These are phyloP conservation scores for Mycena metata DNA, from an alignment of 768 basidiomycete species.

Conservation along the genomic window DNA sequence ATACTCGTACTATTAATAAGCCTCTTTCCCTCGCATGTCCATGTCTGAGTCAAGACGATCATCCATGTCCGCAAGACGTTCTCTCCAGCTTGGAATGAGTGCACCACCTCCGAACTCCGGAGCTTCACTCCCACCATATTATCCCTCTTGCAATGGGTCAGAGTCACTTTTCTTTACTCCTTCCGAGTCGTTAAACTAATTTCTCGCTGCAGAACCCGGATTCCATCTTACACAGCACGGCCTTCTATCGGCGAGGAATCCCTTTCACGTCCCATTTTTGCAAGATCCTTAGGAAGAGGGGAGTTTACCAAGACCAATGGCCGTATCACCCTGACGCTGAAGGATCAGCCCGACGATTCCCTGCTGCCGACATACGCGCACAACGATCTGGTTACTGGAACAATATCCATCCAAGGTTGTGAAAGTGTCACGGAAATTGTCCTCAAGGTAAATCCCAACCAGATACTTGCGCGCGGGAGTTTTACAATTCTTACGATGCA, in stretches of 20 bases:
- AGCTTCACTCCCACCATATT: constrained; percentile 21
- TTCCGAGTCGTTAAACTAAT: background rate
- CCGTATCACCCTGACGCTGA: constrained; percentile 42
- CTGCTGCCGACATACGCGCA: constrained; percentile 43
- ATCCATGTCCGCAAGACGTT: too few relatives aligned
- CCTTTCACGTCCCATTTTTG: constrained; percentile 17
- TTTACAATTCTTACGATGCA: background rate
- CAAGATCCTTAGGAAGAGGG: constrained; percentile 28
- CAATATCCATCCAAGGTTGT: constrained; percentile 38
- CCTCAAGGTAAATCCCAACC: constrained; percentile 38
- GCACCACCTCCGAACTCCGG: too few relatives aligned
- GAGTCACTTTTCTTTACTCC: too few relatives aligned
- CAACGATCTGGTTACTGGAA: constrained; percentile 40
- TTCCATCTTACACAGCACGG: constrained; percentile 25
- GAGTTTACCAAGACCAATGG: constrained; percentile 37
- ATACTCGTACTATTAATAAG: too few relatives aligned
- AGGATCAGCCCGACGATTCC: constrained; percentile 40
- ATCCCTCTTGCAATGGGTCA: constrained; percentile 10
- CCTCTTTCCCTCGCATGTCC: too few relatives aligned
- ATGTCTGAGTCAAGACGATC: too few relatives aligned
- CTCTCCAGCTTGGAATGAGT: too few relatives aligned
- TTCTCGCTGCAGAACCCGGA: background rate
- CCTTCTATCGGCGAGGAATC: constrained; percentile 28
- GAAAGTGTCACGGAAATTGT: constrained; percentile 40
- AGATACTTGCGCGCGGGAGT: too few relatives aligned